Evolutionary conservation across 2,329 filamentous ascomycete genomes (phyloP).

Genomic region (Colletotrichum caudatum): DNA sequence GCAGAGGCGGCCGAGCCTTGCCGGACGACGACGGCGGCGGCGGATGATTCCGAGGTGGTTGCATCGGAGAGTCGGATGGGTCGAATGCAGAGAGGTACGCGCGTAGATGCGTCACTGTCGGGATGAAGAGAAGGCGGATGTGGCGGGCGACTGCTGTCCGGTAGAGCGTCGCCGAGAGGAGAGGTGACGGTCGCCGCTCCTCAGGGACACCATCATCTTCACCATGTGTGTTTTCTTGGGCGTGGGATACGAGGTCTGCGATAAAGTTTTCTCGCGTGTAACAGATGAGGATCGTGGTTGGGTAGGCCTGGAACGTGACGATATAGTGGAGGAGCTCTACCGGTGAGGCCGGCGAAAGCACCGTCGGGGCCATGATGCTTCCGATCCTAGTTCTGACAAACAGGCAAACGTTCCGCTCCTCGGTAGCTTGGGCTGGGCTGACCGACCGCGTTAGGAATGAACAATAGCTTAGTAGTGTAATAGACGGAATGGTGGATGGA

Average conservation of each 20-base stretch:
- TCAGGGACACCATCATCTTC: not conserved
- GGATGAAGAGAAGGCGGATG: slow-evolving; percentile 78
- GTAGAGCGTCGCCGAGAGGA: slow-evolving; percentile 75
- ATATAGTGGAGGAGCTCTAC: slow-evolving; percentile 75
- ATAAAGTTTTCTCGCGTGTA: slow-evolving; percentile 74
- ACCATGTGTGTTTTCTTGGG: slow-evolving; percentile 45
- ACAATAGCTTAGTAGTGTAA: not conserved
- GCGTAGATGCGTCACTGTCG: slow-evolving; percentile 81
- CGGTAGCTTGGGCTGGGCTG: not conserved
- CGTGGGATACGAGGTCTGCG: slow-evolving; percentile 63
- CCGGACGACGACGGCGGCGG: slow-evolving; percentile 16
- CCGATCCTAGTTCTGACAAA: too few relatives aligned
- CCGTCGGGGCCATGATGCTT: slow-evolving; percentile 49
- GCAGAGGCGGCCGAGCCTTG: slow-evolving; percentile 51
- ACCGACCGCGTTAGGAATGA: not conserved
- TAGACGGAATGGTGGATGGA: not conserved
- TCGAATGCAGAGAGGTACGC: slow-evolving; percentile 76
- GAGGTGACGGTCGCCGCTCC: slow-evolving; percentile 34
- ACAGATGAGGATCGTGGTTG: slow-evolving; percentile 79
- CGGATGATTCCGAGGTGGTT: slow-evolving; percentile 52
- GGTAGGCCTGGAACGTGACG: slow-evolving; percentile 65
- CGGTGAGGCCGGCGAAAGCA: slow-evolving; percentile 66
- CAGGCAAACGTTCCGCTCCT: too few relatives aligned
- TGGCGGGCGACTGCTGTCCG: slow-evolving; percentile 76
- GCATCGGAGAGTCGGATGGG: slow-evolving; percentile 51